These are phyloP conservation scores for Eucalyptus shirleyi DNA, from an alignment of 345 rosid genomes.

Conservation along the genomic window DNA sequence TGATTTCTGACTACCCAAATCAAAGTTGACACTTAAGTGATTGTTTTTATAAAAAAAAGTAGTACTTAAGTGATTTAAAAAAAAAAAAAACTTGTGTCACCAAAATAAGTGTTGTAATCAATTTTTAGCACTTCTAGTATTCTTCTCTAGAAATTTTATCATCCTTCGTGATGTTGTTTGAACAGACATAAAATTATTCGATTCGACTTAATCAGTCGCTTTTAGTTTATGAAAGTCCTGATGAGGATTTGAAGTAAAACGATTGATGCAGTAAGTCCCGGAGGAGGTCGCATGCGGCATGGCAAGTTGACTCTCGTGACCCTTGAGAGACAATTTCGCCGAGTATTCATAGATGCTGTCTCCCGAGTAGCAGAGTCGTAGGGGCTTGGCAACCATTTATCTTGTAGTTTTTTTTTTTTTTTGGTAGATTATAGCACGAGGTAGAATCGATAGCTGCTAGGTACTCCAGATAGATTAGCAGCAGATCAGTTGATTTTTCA, in stretches of 20 bases:
- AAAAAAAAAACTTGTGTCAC: accelerated
- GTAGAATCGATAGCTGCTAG: background rate
- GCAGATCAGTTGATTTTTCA: background rate
- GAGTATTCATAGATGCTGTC: background rate
- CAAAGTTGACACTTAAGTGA: too few relatives aligned
- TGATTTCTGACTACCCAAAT: accelerated
- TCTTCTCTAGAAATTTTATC: too few relatives aligned
- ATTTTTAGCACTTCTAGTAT: accelerated
- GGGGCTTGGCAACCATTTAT: background rate
- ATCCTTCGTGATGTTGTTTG: background rate
- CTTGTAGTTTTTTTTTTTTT: too few relatives aligned
- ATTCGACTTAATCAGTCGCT: background rate
- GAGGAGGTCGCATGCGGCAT: background rate
- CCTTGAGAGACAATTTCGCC: background rate
- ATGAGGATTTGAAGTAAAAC: background rate
- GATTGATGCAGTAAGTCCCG: background rate
- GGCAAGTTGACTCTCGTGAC: background rate
- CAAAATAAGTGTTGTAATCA: accelerated
- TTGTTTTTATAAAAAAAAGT: accelerated
- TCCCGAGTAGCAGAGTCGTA: background rate
- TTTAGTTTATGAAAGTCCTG: background rate
- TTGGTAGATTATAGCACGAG: background rate
- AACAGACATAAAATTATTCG: background rate
- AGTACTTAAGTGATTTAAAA: accelerated
- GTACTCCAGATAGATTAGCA: background rate